Evolutionary conservation across 2,329 filamentous ascomycete genomes (phyloP).

Genomic region (Epichloe coenophiala): DNA sequence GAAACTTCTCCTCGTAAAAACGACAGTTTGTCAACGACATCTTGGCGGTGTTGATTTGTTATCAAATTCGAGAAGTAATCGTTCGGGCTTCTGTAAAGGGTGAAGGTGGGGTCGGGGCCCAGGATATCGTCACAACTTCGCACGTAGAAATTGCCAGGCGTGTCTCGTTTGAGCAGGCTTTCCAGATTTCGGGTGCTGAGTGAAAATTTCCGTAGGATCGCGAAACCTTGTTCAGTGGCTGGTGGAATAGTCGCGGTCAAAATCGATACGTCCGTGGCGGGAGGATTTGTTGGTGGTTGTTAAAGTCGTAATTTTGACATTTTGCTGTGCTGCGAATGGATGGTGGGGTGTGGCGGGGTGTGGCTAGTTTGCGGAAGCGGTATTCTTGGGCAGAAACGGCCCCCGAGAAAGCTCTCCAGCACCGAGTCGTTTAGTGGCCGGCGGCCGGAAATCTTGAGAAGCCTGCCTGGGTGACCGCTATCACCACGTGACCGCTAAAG

Average conservation of each 20-base stretch:
- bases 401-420: neutral
- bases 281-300: neutral
- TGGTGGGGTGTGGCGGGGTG: conserved; percentile 29
- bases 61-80: conserved; percentile 12
- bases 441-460: neutral
- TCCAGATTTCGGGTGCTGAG: neutral
- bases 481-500: conserved; percentile 24
- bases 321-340: conserved; percentile 21
- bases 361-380: conserved; percentile 18
- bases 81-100: conserved; percentile 8
- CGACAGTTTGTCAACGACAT: conserved; percentile 96
- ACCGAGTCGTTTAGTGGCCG: too few species aligned
- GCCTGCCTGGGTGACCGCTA: conserved; percentile 5
- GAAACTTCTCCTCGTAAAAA: conserved; percentile 92
- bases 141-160: neutral
- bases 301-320: conserved; percentile 25
- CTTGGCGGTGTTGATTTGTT: conserved; percentile 46
- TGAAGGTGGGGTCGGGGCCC: conserved; percentile 19
- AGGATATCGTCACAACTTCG: conserved; percentile 1
- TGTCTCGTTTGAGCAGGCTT: neutral
- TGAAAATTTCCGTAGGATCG: neutral
- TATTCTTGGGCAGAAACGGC: conserved; percentile 18
- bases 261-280: neutral
- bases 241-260: neutral
- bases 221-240: neutral